Evolutionary conservation across 176 grass and related monocot genomes (phyloP).

Genomic region (Zea mays): DNA sequence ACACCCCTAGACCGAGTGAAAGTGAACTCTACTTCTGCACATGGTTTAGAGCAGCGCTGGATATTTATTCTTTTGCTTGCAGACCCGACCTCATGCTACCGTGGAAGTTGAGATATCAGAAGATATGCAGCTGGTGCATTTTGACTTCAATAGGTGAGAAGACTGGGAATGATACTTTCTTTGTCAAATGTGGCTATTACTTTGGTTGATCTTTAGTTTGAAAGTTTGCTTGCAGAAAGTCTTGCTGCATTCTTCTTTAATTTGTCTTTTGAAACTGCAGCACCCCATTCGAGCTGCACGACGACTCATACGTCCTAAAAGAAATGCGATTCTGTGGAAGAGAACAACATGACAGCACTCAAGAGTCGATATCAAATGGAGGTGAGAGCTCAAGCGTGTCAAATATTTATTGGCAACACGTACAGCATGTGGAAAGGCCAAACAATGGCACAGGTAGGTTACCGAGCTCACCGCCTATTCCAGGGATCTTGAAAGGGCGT

Average conservation of each 20-base stretch:
- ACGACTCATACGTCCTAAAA: conserved; percentile 88
- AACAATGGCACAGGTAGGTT: conserved; percentile 55
- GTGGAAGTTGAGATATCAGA: conserved; percentile 99
- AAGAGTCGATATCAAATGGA: conserved; percentile 46
- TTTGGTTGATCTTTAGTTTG: conserved; percentile 6
- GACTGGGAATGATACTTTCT: not conserved
- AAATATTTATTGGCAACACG: conserved; percentile 55
- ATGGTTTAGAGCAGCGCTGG: not conserved
- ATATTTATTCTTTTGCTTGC: conserved; percentile 26
- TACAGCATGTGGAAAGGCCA: conserved; percentile 49
- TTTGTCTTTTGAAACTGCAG: conserved; percentile 50
- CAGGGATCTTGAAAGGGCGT: conserved; percentile 87
- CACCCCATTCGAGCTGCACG: conserved; percentile 94
- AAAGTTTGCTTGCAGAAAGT: not conserved
- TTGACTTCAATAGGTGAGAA: conserved; percentile 74
- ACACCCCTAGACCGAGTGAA: not conserved
- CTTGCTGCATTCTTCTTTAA: not conserved
- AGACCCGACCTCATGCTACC: conserved; percentile 96
- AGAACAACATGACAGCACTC: conserved; percentile 39
- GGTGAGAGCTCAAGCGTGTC: conserved; percentile 65
- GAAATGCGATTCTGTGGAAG: conserved; percentile 68
- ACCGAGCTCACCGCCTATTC: conserved; percentile 71
- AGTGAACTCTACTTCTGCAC: not conserved
- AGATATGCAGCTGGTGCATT: conserved; percentile 98
- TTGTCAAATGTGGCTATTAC: not conserved